Conservation (phyloP, 768 basidiomycete species). For the Xerocomellus amylosporus region DNA sequence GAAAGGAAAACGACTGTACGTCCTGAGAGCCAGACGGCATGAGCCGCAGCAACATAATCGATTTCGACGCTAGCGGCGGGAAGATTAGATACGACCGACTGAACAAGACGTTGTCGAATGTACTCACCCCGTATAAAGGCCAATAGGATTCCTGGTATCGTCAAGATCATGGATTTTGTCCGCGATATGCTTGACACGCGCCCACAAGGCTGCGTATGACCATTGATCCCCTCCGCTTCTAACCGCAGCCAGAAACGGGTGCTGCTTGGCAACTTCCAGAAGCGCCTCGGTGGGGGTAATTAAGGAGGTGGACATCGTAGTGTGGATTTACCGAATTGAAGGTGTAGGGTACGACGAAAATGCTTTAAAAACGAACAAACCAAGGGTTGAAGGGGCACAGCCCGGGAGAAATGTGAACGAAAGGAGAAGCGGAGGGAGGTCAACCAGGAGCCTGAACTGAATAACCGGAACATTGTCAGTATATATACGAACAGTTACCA, state of each 20-base stretch:
- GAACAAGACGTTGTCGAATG: not conserved
- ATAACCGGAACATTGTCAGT: not conserved
- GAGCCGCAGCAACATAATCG: constrained; percentile 28
- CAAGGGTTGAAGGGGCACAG: constrained; percentile 19
- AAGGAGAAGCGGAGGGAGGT: constrained; percentile 8
- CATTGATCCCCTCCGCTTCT: constrained; percentile 18
- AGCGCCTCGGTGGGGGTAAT: constrained; percentile 31
- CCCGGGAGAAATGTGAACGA: constrained; percentile 14
- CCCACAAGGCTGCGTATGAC: constrained; percentile 31
- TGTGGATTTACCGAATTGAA: constrained; percentile 6
- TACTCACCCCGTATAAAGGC: constrained; percentile 25
- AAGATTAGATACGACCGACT: not conserved
- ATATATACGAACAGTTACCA: constrained; percentile 15
- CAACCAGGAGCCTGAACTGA: constrained; percentile 3
- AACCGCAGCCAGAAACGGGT: constrained; percentile 21
- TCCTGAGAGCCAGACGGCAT: constrained; percentile 30
- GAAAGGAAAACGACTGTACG: constrained; percentile 29
- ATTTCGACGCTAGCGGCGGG: constrained; percentile 22
- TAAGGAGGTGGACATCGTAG: constrained; percentile 11
- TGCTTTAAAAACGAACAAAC: not conserved
- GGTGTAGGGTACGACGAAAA: not conserved
- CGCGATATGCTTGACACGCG: constrained; percentile 27
- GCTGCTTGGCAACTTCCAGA: constrained; percentile 31
- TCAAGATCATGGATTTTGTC: constrained; percentile 24
- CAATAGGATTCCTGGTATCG: constrained; percentile 21